Conservation (phyloP, 2,329 filamentous ascomycete species). For the Cryphonectria nitschkei region DNA sequence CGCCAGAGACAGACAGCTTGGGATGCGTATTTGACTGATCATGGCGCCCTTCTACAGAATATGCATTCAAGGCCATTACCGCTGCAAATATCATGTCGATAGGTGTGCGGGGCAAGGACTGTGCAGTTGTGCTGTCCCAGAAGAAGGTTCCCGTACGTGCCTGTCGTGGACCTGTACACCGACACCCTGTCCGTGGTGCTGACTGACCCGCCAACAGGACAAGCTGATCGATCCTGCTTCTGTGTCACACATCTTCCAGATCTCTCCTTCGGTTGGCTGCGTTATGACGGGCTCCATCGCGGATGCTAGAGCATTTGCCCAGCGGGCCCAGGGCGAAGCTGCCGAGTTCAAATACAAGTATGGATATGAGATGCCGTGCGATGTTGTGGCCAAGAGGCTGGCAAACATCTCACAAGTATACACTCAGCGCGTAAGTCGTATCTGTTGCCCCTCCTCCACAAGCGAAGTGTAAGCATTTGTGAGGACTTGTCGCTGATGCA, state of each 20-base stretch:
- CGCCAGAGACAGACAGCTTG: background rate
- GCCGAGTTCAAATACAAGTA: conserved; percentile 98
- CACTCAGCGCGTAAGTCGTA: conserved; percentile 78
- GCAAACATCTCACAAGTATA: conserved; percentile 99
- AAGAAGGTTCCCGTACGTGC: conserved; percentile 96
- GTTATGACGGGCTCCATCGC: conserved; percentile 99
- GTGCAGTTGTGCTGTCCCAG: conserved; percentile 94
- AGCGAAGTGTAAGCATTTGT: conserved; percentile 9
- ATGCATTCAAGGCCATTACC: conserved; percentile 99
- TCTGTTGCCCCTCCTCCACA: background rate
- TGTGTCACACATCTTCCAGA: conserved; percentile 95
- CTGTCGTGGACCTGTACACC: conserved; percentile 30
- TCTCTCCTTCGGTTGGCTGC: conserved; percentile 94
- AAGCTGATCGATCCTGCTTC: conserved; percentile 98
- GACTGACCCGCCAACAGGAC: conserved; percentile 65
- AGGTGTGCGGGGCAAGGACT: conserved; percentile 94
- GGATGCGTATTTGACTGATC: conserved; percentile 9
- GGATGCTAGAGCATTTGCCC: conserved; percentile 90
- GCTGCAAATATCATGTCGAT: conserved; percentile 99
- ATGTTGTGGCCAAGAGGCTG: conserved; percentile 92
- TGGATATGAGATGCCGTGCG: conserved; percentile 99
- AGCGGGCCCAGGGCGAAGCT: conserved; percentile 91
- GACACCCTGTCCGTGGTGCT: conserved; percentile 35
- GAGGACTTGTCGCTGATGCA: conserved; percentile 17
- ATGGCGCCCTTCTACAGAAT: conserved; percentile 66